phyloP scores from a whole-genome alignment of 306 rosid species.

The Malus orientalis region DNA sequence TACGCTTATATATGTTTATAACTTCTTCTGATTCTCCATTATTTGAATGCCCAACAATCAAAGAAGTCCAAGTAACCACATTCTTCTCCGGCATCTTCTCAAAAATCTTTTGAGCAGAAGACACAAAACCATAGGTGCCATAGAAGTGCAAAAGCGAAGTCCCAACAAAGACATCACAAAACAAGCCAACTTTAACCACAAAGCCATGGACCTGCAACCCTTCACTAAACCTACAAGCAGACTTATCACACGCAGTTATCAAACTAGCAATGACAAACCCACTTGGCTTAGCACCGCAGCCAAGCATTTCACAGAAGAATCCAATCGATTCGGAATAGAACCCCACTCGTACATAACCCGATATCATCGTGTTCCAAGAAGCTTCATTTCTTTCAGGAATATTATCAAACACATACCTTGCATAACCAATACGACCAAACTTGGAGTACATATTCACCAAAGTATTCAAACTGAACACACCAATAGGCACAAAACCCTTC shows the following conservation, averaged over 20 bases:
- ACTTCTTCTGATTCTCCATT: conserved; percentile 48
- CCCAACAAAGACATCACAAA: conserved; percentile 61
- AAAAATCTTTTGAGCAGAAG: conserved; percentile 43
- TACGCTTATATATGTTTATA: conserved; percentile 38
- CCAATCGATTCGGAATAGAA: conserved; percentile 37
- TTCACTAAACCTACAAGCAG: conserved; percentile 46
- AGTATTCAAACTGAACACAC: conserved; percentile 57
- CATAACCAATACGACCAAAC: conserved; percentile 39
- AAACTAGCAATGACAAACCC: conserved; percentile 64
- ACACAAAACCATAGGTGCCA: conserved; percentile 43
- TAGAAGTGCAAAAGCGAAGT: conserved; percentile 80
- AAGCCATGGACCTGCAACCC: conserved; percentile 72
- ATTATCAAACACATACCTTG: conserved; percentile 51
- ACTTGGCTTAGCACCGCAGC: conserved; percentile 39
- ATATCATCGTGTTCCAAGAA: conserved; percentile 88
- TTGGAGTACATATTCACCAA: conserved; percentile 62
- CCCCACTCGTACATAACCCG: conserved; percentile 61
- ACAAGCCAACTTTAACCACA: conserved; percentile 52
- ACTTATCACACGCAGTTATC: conserved; percentile 71
- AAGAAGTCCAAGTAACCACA: conserved; percentile 90
- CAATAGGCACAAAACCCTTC: conserved; percentile 41
- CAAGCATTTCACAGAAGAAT: conserved; percentile 51
- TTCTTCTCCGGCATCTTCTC: conserved; percentile 71
- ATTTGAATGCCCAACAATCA: conserved; percentile 64
- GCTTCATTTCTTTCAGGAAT: conserved; percentile 64